Base-by-base conservation (phyloP, 1,284 basidiomycete species). In the Heterobasidion occidentale region DNA sequence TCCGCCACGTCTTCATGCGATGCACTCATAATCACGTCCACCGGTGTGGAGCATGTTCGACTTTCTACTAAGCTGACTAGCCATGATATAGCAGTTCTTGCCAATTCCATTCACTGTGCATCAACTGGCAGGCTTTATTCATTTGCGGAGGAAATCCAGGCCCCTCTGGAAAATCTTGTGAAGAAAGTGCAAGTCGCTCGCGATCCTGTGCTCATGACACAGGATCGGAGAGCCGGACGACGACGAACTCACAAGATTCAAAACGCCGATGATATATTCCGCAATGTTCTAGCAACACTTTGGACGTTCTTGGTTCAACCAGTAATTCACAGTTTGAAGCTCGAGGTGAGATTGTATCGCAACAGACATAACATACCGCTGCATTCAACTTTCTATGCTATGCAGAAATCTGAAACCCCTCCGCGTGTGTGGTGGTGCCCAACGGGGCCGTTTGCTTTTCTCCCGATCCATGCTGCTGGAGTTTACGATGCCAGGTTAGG, bases 391-490 rank as follows among this genome's bases (percentile, higher is more conserved):
- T 42, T n/a, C 11, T 5, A 12, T 42, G 38, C 6, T 11, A 7
- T 7, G 38, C 38, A 42, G 38, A 42, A 42, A 42, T 42, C 38
- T 3, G 38, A 7, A 3, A 12, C 3, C 5, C 52, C 38, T 45
- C 36, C 52, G 19, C 36, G 36, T 15, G 27, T 53, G 14, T 38
- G 52, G 17, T 53, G 52, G 52, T 53, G 52, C 12, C 52, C 52
- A 5, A 53, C 52, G 3, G 52, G 38, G 15, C 20, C 36, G 38
- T 38, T 53, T 14, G 44, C 38, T 7, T 53, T 53, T 19, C 52
- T 53, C 8, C 52, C 52, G 4, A 44, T 53, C 12, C 52, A 53
- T 46, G 52, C 52, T 9, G 52, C 52, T 12, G 59, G 59, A 9
- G 5, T 51, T 1, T 60, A 60, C 38, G 61, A 4, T 51, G 44